phyloP scores from a whole-genome alignment of 2,329 filamentous ascomycete species.

The Fonsecaea nubica region DNA sequence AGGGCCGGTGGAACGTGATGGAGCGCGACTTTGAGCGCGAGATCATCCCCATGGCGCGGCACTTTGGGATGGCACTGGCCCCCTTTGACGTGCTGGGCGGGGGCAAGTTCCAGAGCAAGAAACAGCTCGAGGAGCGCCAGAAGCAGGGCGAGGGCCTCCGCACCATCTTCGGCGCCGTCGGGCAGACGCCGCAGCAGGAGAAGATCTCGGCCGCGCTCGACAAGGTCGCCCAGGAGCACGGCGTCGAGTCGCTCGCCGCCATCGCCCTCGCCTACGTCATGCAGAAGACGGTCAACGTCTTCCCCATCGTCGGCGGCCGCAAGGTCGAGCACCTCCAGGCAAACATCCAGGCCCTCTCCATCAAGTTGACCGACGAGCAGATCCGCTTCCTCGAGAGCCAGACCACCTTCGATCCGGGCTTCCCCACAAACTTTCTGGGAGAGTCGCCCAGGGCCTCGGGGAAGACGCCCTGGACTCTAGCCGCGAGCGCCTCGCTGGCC shows the following conservation, averaged over 20 bases:
- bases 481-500: slow-evolving; percentile 20
- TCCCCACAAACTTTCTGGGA: slow-evolving; percentile 54
- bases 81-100: slow-evolving; percentile 67
- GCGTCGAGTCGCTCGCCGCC: slow-evolving; percentile 62
- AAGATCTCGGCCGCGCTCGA: slow-evolving; percentile 38
- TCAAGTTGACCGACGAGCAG: slow-evolving; percentile 60
- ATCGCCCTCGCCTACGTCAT: slow-evolving; percentile 76
- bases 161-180: slow-evolving; percentile 52
- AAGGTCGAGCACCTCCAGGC: slow-evolving; percentile 72
- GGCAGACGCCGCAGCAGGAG: slow-evolving; percentile 29
- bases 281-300: slow-evolving; percentile 74
- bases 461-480: slow-evolving; percentile 10
- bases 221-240: slow-evolving; percentile 52
- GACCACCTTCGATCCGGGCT: slow-evolving; percentile 62
- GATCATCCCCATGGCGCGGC: slow-evolving; percentile 50
- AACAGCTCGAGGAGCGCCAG: slow-evolving; percentile 55
- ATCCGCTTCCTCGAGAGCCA: slow-evolving; percentile 62
- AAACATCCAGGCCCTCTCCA: slow-evolving; percentile 70
- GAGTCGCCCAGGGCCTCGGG: slow-evolving; percentile 20
- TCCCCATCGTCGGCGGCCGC: slow-evolving; percentile 74
- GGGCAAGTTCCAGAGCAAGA: slow-evolving; percentile 58
- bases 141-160: slow-evolving; percentile 40
- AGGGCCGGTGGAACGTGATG: slow-evolving; percentile 50
- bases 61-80: slow-evolving; percentile 55
- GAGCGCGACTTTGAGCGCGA: slow-evolving; percentile 51